These are phyloP conservation scores for Austroboletus niveus DNA, from an alignment of 1,284 basidiomycete genomes.

Conservation along the genomic window DNA sequence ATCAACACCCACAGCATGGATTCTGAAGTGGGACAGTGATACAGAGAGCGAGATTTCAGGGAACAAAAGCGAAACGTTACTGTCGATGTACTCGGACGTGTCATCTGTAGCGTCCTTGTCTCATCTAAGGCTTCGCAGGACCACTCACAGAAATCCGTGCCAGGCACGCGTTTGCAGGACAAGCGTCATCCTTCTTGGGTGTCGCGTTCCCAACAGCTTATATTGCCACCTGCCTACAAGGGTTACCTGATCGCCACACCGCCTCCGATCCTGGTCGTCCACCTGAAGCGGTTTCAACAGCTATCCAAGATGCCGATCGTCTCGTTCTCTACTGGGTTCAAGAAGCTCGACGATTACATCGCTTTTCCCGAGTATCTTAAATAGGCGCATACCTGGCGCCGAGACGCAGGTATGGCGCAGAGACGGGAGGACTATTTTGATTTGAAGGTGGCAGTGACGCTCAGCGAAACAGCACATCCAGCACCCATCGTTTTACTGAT, in stretches of 20 bases:
- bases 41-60: conserved; percentile 47
- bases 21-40: conserved; percentile 28
- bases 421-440: conserved; percentile 59
- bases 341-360: conserved; percentile 86
- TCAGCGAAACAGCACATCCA: no score
- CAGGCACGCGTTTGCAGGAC: conserved; percentile 1
- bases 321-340: conserved; percentile 65
- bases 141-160: conserved; percentile 14
- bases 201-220: conserved; percentile 55
- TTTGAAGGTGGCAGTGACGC: conserved; percentile 31
- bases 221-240: conserved; percentile 86
- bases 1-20: conserved; percentile 23
- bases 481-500: no score
- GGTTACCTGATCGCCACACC: conserved; percentile 87
- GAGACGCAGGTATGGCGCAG: conserved; percentile 21
- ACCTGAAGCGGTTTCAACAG: conserved; percentile 93
- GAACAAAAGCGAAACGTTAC: conserved; percentile 30
- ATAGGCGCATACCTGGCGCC: conserved; percentile 83
- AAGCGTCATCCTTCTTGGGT: conserved; percentile 25
- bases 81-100: conserved; percentile 39
- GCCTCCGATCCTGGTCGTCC: conserved; percentile 87
- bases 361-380: conserved; percentile 87
- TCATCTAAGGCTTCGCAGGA: conserved; percentile 29
- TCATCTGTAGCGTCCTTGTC: conserved; percentile 39
- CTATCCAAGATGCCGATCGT: conserved; percentile 47